These are phyloP conservation scores for Neonectria hederae DNA, from an alignment of 2,329 filamentous ascomycete genomes.

Conservation along the genomic window DNA sequence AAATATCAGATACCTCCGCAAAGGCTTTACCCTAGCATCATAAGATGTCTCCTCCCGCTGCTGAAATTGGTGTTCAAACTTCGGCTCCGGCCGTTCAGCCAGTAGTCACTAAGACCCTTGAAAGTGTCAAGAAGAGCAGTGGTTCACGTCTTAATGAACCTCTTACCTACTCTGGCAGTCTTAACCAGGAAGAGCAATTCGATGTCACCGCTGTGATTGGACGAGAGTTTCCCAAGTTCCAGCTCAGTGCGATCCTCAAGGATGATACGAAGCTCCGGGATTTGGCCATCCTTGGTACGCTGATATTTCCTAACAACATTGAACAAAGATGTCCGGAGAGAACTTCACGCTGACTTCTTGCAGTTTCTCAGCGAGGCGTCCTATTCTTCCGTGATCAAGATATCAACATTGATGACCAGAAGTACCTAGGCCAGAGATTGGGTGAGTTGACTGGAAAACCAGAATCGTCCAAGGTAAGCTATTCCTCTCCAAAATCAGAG, in stretches of 20 bases:
- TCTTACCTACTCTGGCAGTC: conserved; percentile 16
- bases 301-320: not conserved
- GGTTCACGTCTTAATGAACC: conserved; percentile 14
- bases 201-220: conserved; percentile 25
- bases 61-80: conserved; percentile 16
- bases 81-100: conserved; percentile 16
- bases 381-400: conserved; percentile 26
- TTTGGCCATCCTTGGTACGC: conserved; percentile 20
- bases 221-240: conserved; percentile 19
- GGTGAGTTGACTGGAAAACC: conserved; percentile 27
- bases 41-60: conserved; percentile 25
- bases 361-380: conserved; percentile 23
- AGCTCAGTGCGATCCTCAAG: conserved; percentile 19
- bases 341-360: not conserved
- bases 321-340: not conserved
- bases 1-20: too few species aligned
- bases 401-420: conserved; percentile 22
- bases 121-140: conserved; percentile 2
- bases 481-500: too few species aligned
- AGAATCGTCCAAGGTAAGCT: conserved; percentile 23
- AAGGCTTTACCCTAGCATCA: too few species aligned
- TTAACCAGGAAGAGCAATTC: conserved; percentile 20
- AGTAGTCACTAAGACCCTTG: conserved; percentile 10
- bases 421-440: conserved; percentile 21
- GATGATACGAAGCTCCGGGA: conserved; percentile 24